Percentiles rank a stretch among this genome's conserved stretches.
phyloP scores from a whole-genome alignment of 1,284 basidiomycete genomes.

The Ceraceosorus guamensis region DNA sequence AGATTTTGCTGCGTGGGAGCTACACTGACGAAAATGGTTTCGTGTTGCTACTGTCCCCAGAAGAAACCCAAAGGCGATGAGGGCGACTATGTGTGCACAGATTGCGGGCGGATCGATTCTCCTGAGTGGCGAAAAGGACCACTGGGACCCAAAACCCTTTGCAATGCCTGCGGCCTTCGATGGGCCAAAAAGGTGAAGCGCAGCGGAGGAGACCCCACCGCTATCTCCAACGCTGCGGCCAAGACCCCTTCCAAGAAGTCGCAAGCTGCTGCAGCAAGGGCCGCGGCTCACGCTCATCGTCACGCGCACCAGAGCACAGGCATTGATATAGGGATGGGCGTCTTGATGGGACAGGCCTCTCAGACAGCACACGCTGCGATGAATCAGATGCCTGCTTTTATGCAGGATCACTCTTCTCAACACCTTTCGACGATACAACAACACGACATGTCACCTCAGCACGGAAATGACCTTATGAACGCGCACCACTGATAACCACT shows the following conservation, averaged over 20 bases:
- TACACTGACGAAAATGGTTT: background rate
- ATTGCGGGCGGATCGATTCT: conserved; percentile 42
- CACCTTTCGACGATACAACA: no score
- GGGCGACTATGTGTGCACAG: conserved; percentile 43
- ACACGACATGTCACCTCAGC: no score
- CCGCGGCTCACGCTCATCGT: background rate
- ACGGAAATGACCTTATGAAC: no score
- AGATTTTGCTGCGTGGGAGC: background rate
- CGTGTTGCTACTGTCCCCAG: background rate
- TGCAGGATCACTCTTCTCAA: no score
- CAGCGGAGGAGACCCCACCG: conserved; percentile 18
- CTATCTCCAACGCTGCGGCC: background rate
- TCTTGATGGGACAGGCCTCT: no score
- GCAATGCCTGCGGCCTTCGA: conserved; percentile 44
- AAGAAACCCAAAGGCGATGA: conserved; percentile 32
- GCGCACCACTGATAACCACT: no score
- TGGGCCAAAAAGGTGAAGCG: conserved; percentile 46
- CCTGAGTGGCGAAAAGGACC: conserved; percentile 47
- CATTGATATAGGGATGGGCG: no score
- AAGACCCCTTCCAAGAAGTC: background rate
- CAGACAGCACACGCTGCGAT: no score
- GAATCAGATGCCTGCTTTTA: no score
- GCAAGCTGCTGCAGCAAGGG: background rate
- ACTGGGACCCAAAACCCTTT: conserved; percentile 38
- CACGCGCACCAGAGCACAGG: no score